Conservation (phyloP, 768 basidiomycete genomes). For the Leucocoprinus birnbaumii region DNA sequence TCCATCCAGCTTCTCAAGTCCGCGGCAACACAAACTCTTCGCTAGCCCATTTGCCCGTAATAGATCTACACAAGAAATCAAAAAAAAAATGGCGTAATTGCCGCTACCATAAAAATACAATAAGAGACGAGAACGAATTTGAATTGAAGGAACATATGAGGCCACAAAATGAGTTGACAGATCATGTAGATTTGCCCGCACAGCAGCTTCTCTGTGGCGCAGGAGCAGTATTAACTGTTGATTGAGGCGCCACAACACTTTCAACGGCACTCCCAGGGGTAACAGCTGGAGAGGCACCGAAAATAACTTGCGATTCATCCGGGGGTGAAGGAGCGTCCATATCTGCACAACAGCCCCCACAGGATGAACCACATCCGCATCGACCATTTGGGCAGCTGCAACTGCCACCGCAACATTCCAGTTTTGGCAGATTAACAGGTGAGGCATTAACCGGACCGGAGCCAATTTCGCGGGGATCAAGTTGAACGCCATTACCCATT, state of each 20-base stretch:
- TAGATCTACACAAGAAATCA: no score
- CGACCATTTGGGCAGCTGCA: conserved; percentile 53
- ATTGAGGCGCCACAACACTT: not conserved
- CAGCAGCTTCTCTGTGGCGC: conserved; percentile 26
- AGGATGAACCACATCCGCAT: conserved; percentile 58
- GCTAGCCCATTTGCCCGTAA: no score
- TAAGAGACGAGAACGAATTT: conserved; percentile 4
- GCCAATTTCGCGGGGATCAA: conserved; percentile 50
- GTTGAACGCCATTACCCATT: conserved; percentile 25
- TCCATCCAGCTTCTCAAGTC: no score
- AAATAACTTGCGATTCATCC: not conserved
- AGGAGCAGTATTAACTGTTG: not conserved
- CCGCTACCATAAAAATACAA: not conserved
- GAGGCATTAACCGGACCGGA: not conserved
- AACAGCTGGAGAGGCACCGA: not conserved
- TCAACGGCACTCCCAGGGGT: not conserved
- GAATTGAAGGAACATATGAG: conserved; percentile 9
- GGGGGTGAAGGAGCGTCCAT: not conserved
- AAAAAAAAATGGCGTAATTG: no score
- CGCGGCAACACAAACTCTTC: no score
- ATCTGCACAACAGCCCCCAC: conserved; percentile 50
- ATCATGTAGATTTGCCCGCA: conserved; percentile 17
- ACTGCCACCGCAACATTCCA: conserved; percentile 63
- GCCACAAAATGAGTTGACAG: not conserved
- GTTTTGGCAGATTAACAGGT: conserved; percentile 54